Conservation (phyloP, 225 moss, liverwort and hornwort genomes). For the Straminergon stramineum region DNA sequence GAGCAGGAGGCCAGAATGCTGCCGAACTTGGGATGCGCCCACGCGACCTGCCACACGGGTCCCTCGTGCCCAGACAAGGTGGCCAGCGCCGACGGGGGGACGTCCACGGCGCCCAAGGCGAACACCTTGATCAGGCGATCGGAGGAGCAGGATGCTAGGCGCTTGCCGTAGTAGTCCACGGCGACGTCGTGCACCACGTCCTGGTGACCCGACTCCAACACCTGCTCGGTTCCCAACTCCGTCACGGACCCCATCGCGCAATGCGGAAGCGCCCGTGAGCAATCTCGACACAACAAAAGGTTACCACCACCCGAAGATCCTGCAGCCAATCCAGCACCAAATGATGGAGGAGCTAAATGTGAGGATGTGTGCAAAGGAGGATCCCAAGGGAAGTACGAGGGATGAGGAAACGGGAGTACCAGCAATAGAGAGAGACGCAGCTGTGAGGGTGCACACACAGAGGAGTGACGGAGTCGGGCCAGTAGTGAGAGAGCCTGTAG, state of each 20-base stretch:
- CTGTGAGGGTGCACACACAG: background rate
- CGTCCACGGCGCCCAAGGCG: constrained; percentile 36
- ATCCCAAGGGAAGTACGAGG: background rate
- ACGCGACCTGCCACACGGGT: constrained; percentile 86
- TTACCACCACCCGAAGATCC: background rate
- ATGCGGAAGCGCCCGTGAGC: background rate
- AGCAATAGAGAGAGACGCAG: no score
- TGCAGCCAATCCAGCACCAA: background rate
- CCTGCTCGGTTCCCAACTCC: constrained; percentile 44
- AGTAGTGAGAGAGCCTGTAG: background rate
- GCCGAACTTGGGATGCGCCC: constrained; percentile 94
- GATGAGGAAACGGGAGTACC: background rate
- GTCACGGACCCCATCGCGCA: constrained; percentile 29
- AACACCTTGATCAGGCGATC: constrained; percentile 83
- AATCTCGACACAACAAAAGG: background rate
- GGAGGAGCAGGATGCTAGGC: constrained; percentile 76
- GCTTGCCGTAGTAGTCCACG: constrained; percentile 88
- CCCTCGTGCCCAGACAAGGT: constrained; percentile 74
- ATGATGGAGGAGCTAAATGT: background rate
- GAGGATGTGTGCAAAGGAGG: no score
- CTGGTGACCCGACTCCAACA: constrained; percentile 87
- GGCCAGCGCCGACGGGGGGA: constrained; percentile 26
- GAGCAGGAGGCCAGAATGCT: constrained; percentile 82
- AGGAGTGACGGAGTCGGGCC: background rate
- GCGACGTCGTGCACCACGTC: constrained; percentile 96